These are phyloP conservation scores for Aspergillus hortae DNA, from an alignment of 2,329 filamentous ascomycete genomes.

Conservation along the genomic window DNA sequence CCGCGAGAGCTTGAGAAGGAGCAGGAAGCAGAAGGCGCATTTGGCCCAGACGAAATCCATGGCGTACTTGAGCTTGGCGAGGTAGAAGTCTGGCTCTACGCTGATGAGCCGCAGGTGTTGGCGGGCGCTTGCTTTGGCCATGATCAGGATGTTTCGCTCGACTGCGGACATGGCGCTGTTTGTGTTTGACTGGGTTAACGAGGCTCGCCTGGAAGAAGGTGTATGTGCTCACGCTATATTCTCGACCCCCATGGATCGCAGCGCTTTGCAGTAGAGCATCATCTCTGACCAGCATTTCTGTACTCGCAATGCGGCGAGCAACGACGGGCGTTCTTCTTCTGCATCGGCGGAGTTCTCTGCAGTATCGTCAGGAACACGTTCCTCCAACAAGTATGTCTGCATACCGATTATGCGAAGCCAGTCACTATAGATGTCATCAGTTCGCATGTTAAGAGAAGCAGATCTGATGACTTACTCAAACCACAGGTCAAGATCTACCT, in stretches of 20 bases:
- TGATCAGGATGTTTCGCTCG: constrained; percentile 47
- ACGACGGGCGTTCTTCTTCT: constrained; percentile 33
- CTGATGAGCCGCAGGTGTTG: constrained; percentile 50
- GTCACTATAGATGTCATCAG: constrained; percentile 18
- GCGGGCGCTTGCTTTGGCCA: constrained; percentile 51
- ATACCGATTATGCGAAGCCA: constrained; percentile 37
- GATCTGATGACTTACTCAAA: constrained; percentile 33
- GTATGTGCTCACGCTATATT: constrained; percentile 40
- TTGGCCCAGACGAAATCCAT: constrained; percentile 60
- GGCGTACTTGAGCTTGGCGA: constrained; percentile 51
- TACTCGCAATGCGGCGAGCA: constrained; percentile 47
- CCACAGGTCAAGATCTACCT: constrained; percentile 50
- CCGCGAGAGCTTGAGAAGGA: constrained; percentile 52
- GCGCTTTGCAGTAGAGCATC: constrained; percentile 51
- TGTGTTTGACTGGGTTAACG: not conserved
- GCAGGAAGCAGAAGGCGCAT: constrained; percentile 54
- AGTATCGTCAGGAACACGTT: not conserved
- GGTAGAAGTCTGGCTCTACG: constrained; percentile 44
- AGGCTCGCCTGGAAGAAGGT: not conserved
- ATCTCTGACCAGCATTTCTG: constrained; percentile 54
- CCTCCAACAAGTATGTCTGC: not conserved
- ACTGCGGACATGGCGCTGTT: constrained; percentile 45
- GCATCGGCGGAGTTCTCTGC: constrained; percentile 26
- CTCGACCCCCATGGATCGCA: constrained; percentile 48
- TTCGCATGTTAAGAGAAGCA: constrained; percentile 6